These are phyloP conservation scores for Neopestalotiopsis sp. DNA, from an alignment of 2,329 filamentous ascomycete species.

Conservation along the genomic window DNA sequence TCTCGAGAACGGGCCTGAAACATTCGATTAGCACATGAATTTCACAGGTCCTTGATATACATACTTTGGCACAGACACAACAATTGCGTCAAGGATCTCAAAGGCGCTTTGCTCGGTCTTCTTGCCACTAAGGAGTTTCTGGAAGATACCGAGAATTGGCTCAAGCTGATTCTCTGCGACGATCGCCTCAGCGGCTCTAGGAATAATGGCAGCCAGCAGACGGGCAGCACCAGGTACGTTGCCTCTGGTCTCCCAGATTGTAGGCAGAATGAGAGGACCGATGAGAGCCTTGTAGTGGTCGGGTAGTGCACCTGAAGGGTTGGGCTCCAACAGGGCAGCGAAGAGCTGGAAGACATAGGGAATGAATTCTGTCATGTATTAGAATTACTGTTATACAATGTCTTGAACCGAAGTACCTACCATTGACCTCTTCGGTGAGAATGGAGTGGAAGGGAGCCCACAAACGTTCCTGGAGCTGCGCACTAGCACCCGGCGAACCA, in stretches of 20 bases:
- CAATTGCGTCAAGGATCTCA: slow-evolving; percentile 84
- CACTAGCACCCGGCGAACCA: slow-evolving; percentile 68
- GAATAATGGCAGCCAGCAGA: slow-evolving; percentile 82
- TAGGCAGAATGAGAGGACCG: slow-evolving; percentile 77
- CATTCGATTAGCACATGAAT: not conserved
- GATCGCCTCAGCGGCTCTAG: slow-evolving; percentile 76
- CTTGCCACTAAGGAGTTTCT: slow-evolving; percentile 82
- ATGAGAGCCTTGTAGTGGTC: slow-evolving; percentile 82
- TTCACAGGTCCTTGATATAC: slow-evolving; percentile 38
- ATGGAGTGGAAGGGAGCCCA: slow-evolving; percentile 85
- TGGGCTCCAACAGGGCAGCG: slow-evolving; percentile 86
- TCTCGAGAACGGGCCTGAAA: slow-evolving; percentile 66
- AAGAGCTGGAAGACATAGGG: slow-evolving; percentile 97
- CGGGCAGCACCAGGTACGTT: slow-evolving; percentile 92
- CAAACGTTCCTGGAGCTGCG: slow-evolving; percentile 78
- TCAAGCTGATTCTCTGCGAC: slow-evolving; percentile 82
- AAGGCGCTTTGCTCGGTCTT: slow-evolving; percentile 87
- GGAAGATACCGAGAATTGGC: slow-evolving; percentile 92
- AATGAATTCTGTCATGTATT: slow-evolving; percentile 73
- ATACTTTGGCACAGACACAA: slow-evolving; percentile 75
- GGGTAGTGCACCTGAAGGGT: slow-evolving; percentile 78
- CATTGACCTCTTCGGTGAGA: slow-evolving; percentile 80
- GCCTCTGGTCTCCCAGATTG: slow-evolving; percentile 88
- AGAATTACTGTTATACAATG: slow-evolving; percentile 35
- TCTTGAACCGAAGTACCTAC: slow-evolving; percentile 47